Conservation (phyloP, 345 rosid species). For the Bruguiera parviflora region DNA sequence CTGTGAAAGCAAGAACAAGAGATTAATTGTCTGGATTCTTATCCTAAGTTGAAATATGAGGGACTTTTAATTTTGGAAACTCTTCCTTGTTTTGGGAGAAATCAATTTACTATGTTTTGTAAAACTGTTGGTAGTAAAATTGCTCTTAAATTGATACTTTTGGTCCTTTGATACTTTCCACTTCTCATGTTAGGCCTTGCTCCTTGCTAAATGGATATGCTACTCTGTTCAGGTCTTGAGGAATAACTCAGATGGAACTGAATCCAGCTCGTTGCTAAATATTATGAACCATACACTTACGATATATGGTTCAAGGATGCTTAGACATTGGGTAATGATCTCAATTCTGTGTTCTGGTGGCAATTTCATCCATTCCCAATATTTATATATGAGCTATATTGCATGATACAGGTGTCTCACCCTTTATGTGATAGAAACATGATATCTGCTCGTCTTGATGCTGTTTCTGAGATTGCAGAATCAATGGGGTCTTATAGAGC, state of each 20-base stretch:
- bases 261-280: slow-evolving; percentile 74
- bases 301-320: slow-evolving; percentile 80
- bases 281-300: slow-evolving; percentile 78
- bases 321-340: slow-evolving; percentile 75
- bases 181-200: slow-evolving; percentile 4
- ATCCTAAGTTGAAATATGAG: too few species aligned
- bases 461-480: slow-evolving; percentile 91
- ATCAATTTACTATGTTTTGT: neutral
- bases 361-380: slow-evolving; percentile 2
- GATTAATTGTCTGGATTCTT: too few species aligned
- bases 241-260: slow-evolving; percentile 76
- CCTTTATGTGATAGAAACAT: slow-evolving; percentile 78
- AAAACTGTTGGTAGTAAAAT: neutral
- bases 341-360: slow-evolving; percentile 2
- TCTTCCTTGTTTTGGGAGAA: neutral
- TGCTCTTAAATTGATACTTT: neutral
- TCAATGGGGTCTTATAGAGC: slow-evolving; percentile 63
- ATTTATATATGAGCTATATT: slow-evolving; percentile 20
- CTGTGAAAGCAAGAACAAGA: too few species aligned
- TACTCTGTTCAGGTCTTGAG: slow-evolving; percentile 51
- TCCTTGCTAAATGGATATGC: slow-evolving; percentile 13
- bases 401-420: slow-evolving; percentile 68
- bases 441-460: slow-evolving; percentile 93
- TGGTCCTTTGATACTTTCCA: neutral
- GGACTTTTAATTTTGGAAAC: neutral